Percentiles rank a stretch among this genome's conserved stretches.
phyloP scores from a whole-genome alignment of 768 basidiomycete genomes.

The Chalciporus pseudorubinellus region DNA sequence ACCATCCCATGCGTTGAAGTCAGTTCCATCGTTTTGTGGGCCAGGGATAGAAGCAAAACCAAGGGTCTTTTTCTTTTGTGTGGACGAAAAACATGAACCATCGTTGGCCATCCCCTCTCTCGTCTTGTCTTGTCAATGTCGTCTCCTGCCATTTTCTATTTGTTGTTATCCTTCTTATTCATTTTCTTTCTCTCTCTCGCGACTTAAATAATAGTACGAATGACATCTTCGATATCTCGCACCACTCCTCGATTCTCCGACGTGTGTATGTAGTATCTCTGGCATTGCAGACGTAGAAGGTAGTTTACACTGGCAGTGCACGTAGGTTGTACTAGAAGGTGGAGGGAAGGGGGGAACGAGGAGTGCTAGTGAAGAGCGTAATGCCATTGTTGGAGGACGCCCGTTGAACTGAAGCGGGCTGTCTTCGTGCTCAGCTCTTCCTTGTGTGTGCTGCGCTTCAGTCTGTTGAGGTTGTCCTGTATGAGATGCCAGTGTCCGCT shows the following conservation, averaged over 20 bases:
- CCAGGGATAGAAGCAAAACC: constrained; percentile 12
- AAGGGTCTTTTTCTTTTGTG: background rate
- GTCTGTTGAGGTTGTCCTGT: too few relatives aligned
- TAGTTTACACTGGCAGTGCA: background rate
- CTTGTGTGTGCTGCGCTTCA: background rate
- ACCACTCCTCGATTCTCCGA: constrained; percentile 8
- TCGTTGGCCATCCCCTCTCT: too few relatives aligned
- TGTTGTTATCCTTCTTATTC: constrained; percentile 19
- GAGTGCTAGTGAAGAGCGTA: background rate
- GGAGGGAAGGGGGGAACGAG: background rate
- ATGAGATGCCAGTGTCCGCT: too few relatives aligned
- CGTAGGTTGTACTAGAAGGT: constrained; percentile 16
- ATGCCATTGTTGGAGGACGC: background rate
- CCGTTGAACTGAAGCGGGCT: background rate
- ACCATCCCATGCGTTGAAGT: background rate
- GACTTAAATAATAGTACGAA: constrained; percentile 3
- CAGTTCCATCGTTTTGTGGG: background rate
- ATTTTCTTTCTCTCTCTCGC: background rate
- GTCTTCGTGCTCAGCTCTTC: background rate
- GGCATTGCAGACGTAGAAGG: background rate
- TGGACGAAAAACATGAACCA: constrained; percentile 14
- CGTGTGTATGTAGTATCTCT: constrained; percentile 23
- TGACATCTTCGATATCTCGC: constrained; percentile 6
- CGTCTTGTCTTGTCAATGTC: constrained; percentile 15
- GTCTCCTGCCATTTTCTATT: constrained; percentile 5